Evolutionary conservation across 1,139 yeast species (phyloP), one percentile per base, ranked within the genome.

Genomic region (Blastobotrys arbuscula): DNA sequence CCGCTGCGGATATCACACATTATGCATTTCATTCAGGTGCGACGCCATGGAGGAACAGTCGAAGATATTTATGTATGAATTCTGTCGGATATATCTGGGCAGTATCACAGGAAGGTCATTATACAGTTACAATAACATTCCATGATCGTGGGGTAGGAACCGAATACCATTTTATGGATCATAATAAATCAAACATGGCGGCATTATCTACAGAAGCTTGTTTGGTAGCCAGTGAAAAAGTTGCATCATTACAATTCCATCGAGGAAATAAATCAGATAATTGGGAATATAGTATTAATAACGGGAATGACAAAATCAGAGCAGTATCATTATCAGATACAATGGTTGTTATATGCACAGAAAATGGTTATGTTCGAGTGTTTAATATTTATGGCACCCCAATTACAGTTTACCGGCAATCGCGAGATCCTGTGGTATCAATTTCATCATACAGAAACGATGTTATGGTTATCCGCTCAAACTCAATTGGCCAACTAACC

Each of bases 101-200:
- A 0, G 95, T 87, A 18, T 76, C 76, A 53, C 86, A 78, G 54
- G 78, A 70, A 33, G 70, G 64, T 13, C 77, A 83, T 56, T 79
- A 82, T 55, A 81, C 90, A 44, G 74, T 90, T 16, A 88, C 96
- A 0, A 89, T 90, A 1, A 79, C 90, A 13, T 92, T 92, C 61
- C 89, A 88, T 60, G 97, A 92, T 62, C 73, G 85, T 45, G 80
- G 89, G 0, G 64, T 77, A n/a, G 84, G 82, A 62, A 79, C 82
- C 50, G 96, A 88, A 58, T 88, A 87, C 59, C 94, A 88, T 66
- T 90, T 92, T 67, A 83, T 82, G 43, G 98, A 92, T 64, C 66
- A 78, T 44, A 72, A 75, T 49, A 75, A 78, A 16, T 87, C 74
- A 64, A 96, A 88, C 63, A 69, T 87, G 47, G 94, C 96, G 28